Conservation (phyloP, 257 asterid genomes). For the Haberlea rhodopensis region DNA sequence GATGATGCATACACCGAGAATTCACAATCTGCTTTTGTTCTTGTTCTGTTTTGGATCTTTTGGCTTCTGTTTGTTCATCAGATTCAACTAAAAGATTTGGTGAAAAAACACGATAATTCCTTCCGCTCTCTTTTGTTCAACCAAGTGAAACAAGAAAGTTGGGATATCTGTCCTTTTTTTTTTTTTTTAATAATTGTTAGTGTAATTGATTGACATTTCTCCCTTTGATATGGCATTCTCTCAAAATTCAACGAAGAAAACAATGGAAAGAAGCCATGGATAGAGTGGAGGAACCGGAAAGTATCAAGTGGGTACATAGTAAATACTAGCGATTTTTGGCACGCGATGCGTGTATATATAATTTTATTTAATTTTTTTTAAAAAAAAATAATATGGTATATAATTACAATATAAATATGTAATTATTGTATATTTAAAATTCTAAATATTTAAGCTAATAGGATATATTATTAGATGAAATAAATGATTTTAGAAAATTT, state of each 20-base stretch:
- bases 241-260: constrained; percentile 20
- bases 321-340: too few relatives aligned
- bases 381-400: too few relatives aligned
- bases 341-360: too few relatives aligned
- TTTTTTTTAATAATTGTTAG: too few relatives aligned
- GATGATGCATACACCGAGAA: constrained; percentile 5
- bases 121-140: background rate
- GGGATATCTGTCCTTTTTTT: constrained; percentile 20
- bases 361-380: too few relatives aligned
- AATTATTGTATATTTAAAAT: too few relatives aligned
- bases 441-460: too few relatives aligned
- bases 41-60: constrained; percentile 18
- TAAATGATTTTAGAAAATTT: too few relatives aligned
- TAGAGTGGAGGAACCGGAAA: constrained; percentile 62
- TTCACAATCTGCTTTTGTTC: constrained; percentile 26
- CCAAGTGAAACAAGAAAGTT: constrained; percentile 4
- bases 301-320: constrained; percentile 43
- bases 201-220: constrained; percentile 1
- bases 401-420: too few relatives aligned
- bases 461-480: too few relatives aligned
- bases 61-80: constrained; percentile 28
- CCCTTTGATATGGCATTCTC: background rate
- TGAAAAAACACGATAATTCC: background rate
- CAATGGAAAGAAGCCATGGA: constrained; percentile 44
- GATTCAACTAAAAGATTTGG: constrained; percentile 14